Evolutionary conservation across 768 basidiomycete genomes (phyloP).

Genomic region (Pholiota conissans): DNA sequence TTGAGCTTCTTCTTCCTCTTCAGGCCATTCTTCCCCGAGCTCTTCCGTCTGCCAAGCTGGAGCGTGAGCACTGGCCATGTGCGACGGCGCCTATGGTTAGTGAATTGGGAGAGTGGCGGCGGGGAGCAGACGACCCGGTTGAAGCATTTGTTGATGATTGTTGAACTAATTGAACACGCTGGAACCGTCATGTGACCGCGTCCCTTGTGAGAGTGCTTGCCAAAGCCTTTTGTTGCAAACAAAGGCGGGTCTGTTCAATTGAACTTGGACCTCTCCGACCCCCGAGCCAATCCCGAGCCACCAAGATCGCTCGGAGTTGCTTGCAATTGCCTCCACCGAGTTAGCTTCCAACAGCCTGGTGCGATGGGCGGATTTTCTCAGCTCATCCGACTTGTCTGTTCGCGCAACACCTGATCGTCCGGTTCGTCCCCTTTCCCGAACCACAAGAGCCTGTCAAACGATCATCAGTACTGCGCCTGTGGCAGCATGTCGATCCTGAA

Average conservation of each 20-base stretch:
- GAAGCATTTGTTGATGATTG: slow-evolving; percentile 10
- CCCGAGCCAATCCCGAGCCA: too few relatives aligned
- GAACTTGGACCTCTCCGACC: too few relatives aligned
- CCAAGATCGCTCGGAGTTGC: background rate
- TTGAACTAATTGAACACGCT: slow-evolving; percentile 7
- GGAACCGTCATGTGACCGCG: slow-evolving; percentile 20
- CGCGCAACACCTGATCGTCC: background rate
- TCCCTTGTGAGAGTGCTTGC: slow-evolving; percentile 10
- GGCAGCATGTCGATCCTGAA: slow-evolving; percentile 10
- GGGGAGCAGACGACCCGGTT: background rate
- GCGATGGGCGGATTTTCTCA: slow-evolving; percentile 4
- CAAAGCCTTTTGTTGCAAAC: slow-evolving; percentile 7
- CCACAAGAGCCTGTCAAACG: slow-evolving; percentile 1
- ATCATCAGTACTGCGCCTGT: slow-evolving; percentile 6
- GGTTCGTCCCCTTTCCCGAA: slow-evolving; percentile 6
- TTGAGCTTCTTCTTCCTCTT: slow-evolving; percentile 78
- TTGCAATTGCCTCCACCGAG: background rate
- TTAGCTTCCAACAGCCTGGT: background rate
- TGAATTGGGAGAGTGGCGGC: background rate
- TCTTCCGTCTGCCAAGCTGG: slow-evolving; percentile 91
- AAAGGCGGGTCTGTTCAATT: background rate
- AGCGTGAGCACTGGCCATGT: slow-evolving; percentile 28
- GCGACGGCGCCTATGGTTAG: slow-evolving; percentile 14
- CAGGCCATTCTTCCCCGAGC: slow-evolving; percentile 91
- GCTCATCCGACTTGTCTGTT: slow-evolving; percentile 4